Conservation (phyloP, 371 early-diverging fungal genomes). For the Rhizopus microsporus region DNA sequence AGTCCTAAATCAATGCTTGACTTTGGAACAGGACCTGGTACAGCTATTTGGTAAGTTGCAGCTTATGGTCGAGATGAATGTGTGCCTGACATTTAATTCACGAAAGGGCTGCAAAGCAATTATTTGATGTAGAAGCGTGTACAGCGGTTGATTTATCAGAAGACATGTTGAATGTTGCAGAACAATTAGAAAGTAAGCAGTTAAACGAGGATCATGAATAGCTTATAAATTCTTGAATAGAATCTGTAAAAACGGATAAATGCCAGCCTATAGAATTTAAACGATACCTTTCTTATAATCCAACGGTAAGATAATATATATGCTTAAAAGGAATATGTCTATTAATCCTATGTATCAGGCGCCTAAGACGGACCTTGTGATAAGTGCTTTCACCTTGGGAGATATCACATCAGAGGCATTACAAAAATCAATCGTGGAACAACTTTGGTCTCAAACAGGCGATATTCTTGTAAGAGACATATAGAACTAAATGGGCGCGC, state of each 20-base stretch:
- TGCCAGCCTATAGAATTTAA: slow-evolving; percentile 51
- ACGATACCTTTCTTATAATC: slow-evolving; percentile 63
- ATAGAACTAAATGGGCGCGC: not conserved
- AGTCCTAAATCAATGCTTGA: slow-evolving; percentile 70
- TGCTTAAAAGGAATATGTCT: too few relatives aligned
- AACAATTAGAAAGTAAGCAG: slow-evolving; percentile 37
- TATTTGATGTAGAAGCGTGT: slow-evolving; percentile 56
- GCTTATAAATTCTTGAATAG: slow-evolving; percentile 7
- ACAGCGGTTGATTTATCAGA: slow-evolving; percentile 81
- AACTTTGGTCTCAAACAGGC: slow-evolving; percentile 76
- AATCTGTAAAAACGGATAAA: slow-evolving; percentile 6
- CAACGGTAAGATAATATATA: slow-evolving; percentile 30
- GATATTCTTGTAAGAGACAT: slow-evolving; percentile 67
- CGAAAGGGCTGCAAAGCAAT: slow-evolving; percentile 69
- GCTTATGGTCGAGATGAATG: not conserved
- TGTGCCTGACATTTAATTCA: not conserved
- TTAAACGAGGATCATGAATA: slow-evolving; percentile 5
- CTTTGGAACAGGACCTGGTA: slow-evolving; percentile 89
- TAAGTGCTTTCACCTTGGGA: slow-evolving; percentile 73
- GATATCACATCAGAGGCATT: slow-evolving; percentile 72
- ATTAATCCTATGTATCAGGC: slow-evolving; percentile 7
- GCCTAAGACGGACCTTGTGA: slow-evolving; percentile 67
- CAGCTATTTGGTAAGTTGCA: slow-evolving; percentile 71
- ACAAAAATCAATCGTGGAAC: slow-evolving; percentile 66
- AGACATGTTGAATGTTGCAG: slow-evolving; percentile 77